Evolutionary conservation across 176 grass and related monocot genomes (phyloP), one percentile per base, ranked within the genome.

Genomic region (Secale cereale): DNA sequence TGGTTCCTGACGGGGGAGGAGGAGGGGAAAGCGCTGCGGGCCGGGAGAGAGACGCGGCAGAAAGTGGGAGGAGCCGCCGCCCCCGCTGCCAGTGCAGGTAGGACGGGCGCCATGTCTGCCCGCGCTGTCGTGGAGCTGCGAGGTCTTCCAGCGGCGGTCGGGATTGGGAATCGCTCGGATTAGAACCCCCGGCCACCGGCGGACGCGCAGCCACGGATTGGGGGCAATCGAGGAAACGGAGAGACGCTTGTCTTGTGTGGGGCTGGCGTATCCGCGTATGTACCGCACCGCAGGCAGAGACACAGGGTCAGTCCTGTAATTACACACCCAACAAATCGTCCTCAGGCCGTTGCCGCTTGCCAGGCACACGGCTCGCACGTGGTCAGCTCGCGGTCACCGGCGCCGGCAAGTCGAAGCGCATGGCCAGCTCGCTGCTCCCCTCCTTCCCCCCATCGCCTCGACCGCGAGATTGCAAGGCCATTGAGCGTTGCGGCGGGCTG

Each of bases 401-500:
- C n/a, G 69, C 12, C 36, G n/a, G 10, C 11, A 25, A 41, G 22
- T 5, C 1, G 36, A 41, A 26, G 36, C 10, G 3, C 67, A 20
- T 39, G 1, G 20, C 23, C 33, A 6, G 22, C 36, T 71, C 36
- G 35, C 22, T 26, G 31, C 4, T 20, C 65, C 15, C 65, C 17
- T 22, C 5, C 5, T 15, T 15, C 22, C 22, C 7, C 12, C 65
- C 22, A 28, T 77, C 74, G 41, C 80, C 61, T 87, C 39, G 11
- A 59, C 50, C 25, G 9, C 5, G 80, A 84, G 70, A 75, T 84
- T 2, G 76, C 17, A 69, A 62, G 65, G 79, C 83, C 59, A 72
- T 86, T 79, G 88, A 83, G 32, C 48, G 57, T 30, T 90, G 82
- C 68, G 39, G 68, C 46, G 83, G 74, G 74, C 69, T 80, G 16